A percentile compares a stretch with the other conserved stretches of the same genome.
Conservation (phyloP, 345 rosid genomes). For the Gossypium ekmanianum region DNA sequence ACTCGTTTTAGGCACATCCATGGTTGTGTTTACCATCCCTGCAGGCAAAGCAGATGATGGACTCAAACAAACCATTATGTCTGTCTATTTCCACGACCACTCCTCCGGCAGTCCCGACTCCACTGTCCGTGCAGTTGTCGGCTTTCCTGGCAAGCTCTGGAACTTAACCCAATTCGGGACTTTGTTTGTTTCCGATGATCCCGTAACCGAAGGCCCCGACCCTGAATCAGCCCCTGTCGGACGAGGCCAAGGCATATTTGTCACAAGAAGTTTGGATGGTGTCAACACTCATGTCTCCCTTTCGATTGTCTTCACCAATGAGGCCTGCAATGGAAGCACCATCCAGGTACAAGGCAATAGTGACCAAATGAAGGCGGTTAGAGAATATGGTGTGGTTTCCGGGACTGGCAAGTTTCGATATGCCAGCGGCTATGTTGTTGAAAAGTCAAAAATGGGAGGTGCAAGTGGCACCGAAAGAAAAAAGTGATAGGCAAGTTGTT, state of each 20-base stretch:
- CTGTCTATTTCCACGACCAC: constrained; percentile 15
- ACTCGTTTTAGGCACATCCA: not conserved
- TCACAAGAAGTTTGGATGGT: constrained; percentile 12
- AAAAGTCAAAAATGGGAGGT: too few relatives aligned
- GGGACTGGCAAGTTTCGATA: constrained; percentile 20
- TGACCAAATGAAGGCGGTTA: constrained; percentile 1
- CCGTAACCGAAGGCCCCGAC: constrained; percentile 3
- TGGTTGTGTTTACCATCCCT: not conserved
- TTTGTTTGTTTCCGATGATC: not conserved
- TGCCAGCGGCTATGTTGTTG: constrained; percentile 12
- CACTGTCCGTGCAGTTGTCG: constrained; percentile 9
- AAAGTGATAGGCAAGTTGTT: too few relatives aligned
- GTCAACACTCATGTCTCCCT: not conserved
- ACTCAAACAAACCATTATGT: constrained; percentile 11
- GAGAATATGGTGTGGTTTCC: constrained; percentile 15
- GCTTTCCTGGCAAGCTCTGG: constrained; percentile 16
- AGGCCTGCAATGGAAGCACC: constrained; percentile 23
- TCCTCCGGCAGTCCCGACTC: constrained; percentile 1
- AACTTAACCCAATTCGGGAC: constrained; percentile 13
- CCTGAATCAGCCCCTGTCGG: constrained; percentile 11
- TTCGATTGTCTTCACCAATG: constrained; percentile 19
- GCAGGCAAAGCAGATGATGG: not conserved
- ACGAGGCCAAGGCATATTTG: constrained; percentile 2
- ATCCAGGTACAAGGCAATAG: constrained; percentile 10
- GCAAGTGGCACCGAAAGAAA: too few relatives aligned